Evolutionary conservation across 1,284 basidiomycete species (phyloP), one percentile per base, ranked within the genome.

Genomic region (Thelephora terrestris): DNA sequence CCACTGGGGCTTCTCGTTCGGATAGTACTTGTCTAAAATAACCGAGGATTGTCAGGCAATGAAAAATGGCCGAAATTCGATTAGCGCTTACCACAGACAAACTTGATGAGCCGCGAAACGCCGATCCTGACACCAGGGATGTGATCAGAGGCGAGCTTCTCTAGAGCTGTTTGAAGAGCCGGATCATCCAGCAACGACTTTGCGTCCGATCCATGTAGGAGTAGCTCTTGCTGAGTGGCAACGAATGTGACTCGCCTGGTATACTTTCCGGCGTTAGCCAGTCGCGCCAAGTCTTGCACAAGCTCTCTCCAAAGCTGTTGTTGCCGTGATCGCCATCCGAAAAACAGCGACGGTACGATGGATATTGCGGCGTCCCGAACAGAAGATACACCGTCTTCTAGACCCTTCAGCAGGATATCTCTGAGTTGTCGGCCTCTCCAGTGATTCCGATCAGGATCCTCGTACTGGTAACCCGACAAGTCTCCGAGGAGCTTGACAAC

Each of bases 91-190:
- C 80, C 71, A 55, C 70, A 75, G 45, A 84, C 63, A 38, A 67
- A 62, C 35, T 76, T 75, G 18, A 81, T 66, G 27, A 88, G 71
- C 40, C 88, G 77, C 12, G 92, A 84, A 1, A 94, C 74, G 6
- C 81, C 85, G 50, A 97, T 90, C 38, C 92, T 78, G 43, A 98
- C 91, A 57, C 93, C 92, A 45, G 91, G 71, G 21, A 97, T 79
- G n/a, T 60, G 62, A 60, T 95, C 91, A 34, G 69, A 59, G 14
- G 78, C 77, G 43, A 96, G 72, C 43, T 63, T 60, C 27, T 70
- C 65, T 10, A 96, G 65, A 14, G 73, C 66, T 43, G 71, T 65
- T 63, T 91, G 76, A 53, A 85, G 39, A 12, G 18, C 76, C 40
- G 72, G 66, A 49, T 78, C 72, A 59, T 84, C 79, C 50, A 78